phyloP scores from a whole-genome alignment of 495 filamentous ascomycete species.

The Talaromyces wortmannii region DNA sequence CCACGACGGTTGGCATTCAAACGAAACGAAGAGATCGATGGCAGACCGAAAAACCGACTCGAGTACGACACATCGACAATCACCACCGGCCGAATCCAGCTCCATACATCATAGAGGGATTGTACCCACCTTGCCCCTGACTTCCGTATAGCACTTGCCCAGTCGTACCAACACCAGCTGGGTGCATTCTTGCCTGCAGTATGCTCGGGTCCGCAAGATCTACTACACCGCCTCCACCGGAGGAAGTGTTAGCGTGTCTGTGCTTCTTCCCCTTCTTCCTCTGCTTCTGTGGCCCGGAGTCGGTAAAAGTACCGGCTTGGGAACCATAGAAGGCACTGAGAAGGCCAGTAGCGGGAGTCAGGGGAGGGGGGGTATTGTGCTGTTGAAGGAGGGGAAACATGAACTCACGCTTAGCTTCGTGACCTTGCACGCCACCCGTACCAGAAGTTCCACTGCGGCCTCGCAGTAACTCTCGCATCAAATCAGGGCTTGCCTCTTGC shows the following conservation, averaged over 20 bases:
- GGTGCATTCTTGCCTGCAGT: conserved; percentile 95
- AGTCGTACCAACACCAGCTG: conserved; percentile 61
- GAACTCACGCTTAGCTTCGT: conserved; percentile 95
- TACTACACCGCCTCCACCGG: conserved; percentile 95
- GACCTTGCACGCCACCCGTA: conserved; percentile 52
- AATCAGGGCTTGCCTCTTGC: conserved; percentile 67
- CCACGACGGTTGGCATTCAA: conserved; percentile 11
- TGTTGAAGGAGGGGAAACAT: conserved; percentile 78
- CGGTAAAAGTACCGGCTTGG: conserved; percentile 76
- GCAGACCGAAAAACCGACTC: conserved; percentile 6
- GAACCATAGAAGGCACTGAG: conserved; percentile 84
- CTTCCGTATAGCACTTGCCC: conserved; percentile 83
- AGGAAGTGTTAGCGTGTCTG: conserved; percentile 99
- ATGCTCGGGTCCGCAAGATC: conserved; percentile 99
- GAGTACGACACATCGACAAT: conserved; percentile 21
- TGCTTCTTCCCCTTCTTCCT: conserved; percentile 99
- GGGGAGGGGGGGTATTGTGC: conserved; percentile 79
- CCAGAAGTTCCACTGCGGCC: conserved; percentile 49
- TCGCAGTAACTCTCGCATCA: conserved; percentile 74
- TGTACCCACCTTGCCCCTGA: conserved; percentile 99
- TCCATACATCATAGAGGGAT: conserved; percentile 80
- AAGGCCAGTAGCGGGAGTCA: conserved; percentile 82
- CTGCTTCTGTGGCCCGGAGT: conserved; percentile 82
- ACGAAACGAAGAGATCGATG: conserved; percentile 16
- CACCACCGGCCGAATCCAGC: conserved; percentile 69